These are phyloP conservation scores for Lentinula lateritia DNA, from an alignment of 768 basidiomycete species.

Conservation along the genomic window DNA sequence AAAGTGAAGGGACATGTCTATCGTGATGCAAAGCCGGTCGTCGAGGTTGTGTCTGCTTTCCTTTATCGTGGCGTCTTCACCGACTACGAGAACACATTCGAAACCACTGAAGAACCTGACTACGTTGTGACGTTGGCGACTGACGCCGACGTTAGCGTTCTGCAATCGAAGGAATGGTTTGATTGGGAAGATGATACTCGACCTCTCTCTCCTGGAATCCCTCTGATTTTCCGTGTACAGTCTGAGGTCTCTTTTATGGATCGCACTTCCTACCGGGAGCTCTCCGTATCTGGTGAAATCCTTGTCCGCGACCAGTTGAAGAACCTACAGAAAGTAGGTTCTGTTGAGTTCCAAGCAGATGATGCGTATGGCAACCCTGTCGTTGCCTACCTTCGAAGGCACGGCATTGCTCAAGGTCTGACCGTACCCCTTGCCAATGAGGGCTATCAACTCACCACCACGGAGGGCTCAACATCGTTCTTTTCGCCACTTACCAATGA, in stretches of 20 bases:
- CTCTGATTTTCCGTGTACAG: constrained; percentile 84
- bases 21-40: constrained; percentile 73
- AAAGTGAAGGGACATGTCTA: constrained; percentile 82
- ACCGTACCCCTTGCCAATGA: constrained; percentile 75
- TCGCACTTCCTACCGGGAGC: constrained; percentile 75
- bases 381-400: constrained; percentile 86
- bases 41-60: constrained; percentile 94
- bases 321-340: constrained; percentile 82
- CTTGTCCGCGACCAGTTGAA: constrained; percentile 88
- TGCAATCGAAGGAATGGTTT: constrained; percentile 98
- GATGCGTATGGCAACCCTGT: constrained; percentile 93
- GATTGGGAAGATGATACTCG: constrained; percentile 83
- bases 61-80: constrained; percentile 92
- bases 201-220: constrained; percentile 74
- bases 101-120: constrained; percentile 84
- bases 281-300: constrained; percentile 79
- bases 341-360: constrained; percentile 81
- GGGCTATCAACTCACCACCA: constrained; percentile 76
- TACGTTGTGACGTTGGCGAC: constrained; percentile 72
- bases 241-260: constrained; percentile 90
- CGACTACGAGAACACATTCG: constrained; percentile 96
- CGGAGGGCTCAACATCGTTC: constrained; percentile 60
- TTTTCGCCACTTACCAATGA: constrained; percentile 88
- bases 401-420: constrained; percentile 76
- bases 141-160: constrained; percentile 81